Percentiles rank a stretch among this genome's conserved stretches.
These are phyloP conservation scores for Gremmenia infestans DNA, from an alignment of 2,329 filamentous ascomycete genomes.

Conservation along the genomic window DNA sequence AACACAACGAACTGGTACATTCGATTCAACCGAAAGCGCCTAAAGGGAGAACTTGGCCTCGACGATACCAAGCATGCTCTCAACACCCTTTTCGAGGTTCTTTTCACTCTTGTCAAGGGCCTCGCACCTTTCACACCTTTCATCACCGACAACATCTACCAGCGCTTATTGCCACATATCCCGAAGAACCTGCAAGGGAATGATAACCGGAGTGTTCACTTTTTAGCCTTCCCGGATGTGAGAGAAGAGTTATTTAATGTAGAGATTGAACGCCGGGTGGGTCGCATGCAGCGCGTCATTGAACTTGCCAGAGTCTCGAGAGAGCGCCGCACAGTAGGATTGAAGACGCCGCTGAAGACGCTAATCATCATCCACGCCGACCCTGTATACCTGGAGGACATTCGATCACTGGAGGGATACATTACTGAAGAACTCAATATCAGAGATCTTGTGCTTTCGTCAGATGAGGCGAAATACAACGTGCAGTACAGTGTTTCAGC, in stretches of 20 bases:
- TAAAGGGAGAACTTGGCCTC: constrained; percentile 84
- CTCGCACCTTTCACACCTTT: constrained; percentile 95
- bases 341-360: constrained; percentile 89
- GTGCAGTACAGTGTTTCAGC: constrained; percentile 86
- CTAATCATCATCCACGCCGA: constrained; percentile 85
- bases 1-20: constrained; percentile 99
- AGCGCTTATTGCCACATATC: constrained; percentile 74
- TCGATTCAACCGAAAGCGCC: constrained; percentile 81
- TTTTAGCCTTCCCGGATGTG: constrained; percentile 84
- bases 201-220: constrained; percentile 85
- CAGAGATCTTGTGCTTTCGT: constrained; percentile 75
- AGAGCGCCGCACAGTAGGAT: constrained; percentile 75
- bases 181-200: constrained; percentile 63
- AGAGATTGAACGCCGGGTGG: constrained; percentile 78
- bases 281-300: constrained; percentile 93
- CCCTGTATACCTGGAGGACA: constrained; percentile 76
- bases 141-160: constrained; percentile 91
- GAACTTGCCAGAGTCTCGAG: constrained; percentile 82
- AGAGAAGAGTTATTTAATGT: constrained; percentile 82
- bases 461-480: constrained; percentile 84
- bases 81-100: constrained; percentile 89
- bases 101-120: constrained; percentile 82
- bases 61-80: constrained; percentile 86
- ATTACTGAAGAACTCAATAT: constrained; percentile 91
- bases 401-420: constrained; percentile 81